Base-by-base conservation (phyloP, 2,329 filamentous ascomycete species). In the Cercospora zeina region DNA sequence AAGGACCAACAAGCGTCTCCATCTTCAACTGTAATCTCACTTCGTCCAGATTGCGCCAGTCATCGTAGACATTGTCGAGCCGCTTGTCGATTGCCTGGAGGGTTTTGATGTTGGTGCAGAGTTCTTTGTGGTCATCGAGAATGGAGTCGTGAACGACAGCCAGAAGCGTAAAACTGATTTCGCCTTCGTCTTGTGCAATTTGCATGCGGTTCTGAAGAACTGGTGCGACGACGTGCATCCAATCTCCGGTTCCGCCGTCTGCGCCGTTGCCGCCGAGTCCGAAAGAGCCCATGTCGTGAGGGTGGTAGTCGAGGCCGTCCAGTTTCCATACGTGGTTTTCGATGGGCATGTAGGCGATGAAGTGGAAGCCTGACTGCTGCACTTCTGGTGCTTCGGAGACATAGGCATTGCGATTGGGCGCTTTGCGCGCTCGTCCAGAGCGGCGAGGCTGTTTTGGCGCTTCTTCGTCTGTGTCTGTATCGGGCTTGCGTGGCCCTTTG, bases 281-380 rank as follows among this genome's bases (percentile, higher is more conserved):
- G 58, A 67, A 66, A 16, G 33, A 74, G 77, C 87, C 88, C 60
- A 92, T 79, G 60, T 81, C 83, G 34, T 86, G 82, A 2, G 91
- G 93, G 66, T 87, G 85, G 45, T 80, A 80, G 73, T 93, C 87
- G 21, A 97, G 79, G 4, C 93, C 93, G 75, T 97, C 93, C 4
- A 97, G 85, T 73, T 93, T 90, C 91, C 91, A 97, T 13, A 96
- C 84, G 60, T 85, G 80, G 2, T 85, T 87, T n/a, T 83, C 81
- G 13, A 87, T 83, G 1, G 91, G 90, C 31, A 97, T 87, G 72
- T 93, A 96, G 6, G 92, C 93, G 66, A 96, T 89, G 75, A 95
- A 97, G 73, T 97, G 93, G 72, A 89, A 95, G 0, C 85, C 87
- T 11, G 84, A 82, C n/a, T 90, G 84, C 0, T 81, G 77, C 21